Percentiles rank a stretch among this genome's conserved stretches.
phyloP scores from a whole-genome alignment of 2,329 filamentous ascomycete species.

The Chrysoporthe cubensis region DNA sequence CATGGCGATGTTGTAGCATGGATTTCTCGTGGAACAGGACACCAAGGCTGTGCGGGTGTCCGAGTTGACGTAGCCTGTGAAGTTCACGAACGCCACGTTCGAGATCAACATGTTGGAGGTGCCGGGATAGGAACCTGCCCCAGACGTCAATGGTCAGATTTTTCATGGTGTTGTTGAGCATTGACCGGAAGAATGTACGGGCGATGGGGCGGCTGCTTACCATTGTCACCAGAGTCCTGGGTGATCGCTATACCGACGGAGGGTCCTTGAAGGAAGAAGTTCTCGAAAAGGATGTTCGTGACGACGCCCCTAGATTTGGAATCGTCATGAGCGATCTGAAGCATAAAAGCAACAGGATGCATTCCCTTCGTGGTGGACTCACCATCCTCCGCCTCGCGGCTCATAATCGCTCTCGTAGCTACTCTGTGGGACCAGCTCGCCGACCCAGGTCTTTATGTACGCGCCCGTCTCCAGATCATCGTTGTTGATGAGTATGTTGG shows the following conservation, averaged over 20 bases:
- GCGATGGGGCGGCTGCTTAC: constrained; percentile 9
- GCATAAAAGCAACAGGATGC: background rate
- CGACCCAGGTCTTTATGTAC: constrained; percentile 63
- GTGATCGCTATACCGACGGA: constrained; percentile 48
- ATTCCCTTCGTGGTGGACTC: background rate
- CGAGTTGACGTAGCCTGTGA: constrained; percentile 49
- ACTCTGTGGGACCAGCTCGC: constrained; percentile 48
- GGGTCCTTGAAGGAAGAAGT: constrained; percentile 53
- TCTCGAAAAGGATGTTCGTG: constrained; percentile 53
- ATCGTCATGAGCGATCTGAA: background rate
- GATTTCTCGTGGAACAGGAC: constrained; percentile 51
- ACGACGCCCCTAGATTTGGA: constrained; percentile 47
- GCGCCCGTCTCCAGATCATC: constrained; percentile 51
- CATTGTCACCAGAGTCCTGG: constrained; percentile 54
- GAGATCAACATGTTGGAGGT: constrained; percentile 55
- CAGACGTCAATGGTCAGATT: background rate
- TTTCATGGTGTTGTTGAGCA: background rate
- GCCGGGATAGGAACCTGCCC: constrained; percentile 40
- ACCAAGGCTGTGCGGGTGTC: constrained; percentile 44
- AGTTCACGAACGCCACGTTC: constrained; percentile 55
- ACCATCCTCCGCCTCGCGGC: constrained; percentile 54
- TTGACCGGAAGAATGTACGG: background rate
- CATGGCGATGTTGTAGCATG: constrained; percentile 55
- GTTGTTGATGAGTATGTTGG: constrained; percentile 49
- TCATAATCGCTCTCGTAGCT: constrained; percentile 53